Evolutionary conservation across 768 basidiomycete species (phyloP).

Genomic region (Mycena floridula): DNA sequence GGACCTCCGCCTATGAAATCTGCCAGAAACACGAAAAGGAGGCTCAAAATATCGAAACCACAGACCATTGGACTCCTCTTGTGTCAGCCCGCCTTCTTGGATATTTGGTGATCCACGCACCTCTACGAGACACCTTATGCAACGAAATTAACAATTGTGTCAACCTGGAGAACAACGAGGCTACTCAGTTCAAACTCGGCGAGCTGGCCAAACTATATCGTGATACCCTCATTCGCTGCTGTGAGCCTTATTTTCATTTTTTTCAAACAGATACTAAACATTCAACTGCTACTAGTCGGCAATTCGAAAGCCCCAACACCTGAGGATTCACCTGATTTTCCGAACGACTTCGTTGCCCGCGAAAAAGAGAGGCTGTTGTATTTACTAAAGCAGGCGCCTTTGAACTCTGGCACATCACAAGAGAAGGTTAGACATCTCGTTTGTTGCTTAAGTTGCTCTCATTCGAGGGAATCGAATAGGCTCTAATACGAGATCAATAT

Average conservation of each 20-base stretch:
- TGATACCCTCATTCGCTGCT: neutral
- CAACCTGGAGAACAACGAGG: too few relatives aligned
- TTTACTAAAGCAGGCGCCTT: conserved; percentile 4
- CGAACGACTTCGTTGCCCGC: conserved; percentile 11
- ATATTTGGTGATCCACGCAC: neutral
- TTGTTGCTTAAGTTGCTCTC: neutral
- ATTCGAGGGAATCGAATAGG: conserved; percentile 12
- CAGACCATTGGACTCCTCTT: neutral
- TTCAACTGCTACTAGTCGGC: conserved; percentile 6
- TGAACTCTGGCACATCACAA: conserved; percentile 7
- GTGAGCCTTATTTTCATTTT: neutral
- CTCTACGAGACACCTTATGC: neutral
- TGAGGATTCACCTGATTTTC: conserved; percentile 7
- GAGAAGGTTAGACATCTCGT: conserved; percentile 2
- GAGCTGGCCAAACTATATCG: neutral
- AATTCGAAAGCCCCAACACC: conserved; percentile 14
- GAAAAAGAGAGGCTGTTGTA: conserved; percentile 1
- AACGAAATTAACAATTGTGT: neutral
- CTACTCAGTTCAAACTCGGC: neutral
- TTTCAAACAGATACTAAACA: neutral
- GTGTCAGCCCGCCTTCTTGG: neutral
- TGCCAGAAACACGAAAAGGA: neutral
- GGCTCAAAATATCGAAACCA: neutral
- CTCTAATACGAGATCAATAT: conserved; percentile 28
- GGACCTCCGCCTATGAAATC: neutral